Conservation (phyloP, 2,329 filamentous ascomycete species). For the Domatiomyces catenatus region DNA sequence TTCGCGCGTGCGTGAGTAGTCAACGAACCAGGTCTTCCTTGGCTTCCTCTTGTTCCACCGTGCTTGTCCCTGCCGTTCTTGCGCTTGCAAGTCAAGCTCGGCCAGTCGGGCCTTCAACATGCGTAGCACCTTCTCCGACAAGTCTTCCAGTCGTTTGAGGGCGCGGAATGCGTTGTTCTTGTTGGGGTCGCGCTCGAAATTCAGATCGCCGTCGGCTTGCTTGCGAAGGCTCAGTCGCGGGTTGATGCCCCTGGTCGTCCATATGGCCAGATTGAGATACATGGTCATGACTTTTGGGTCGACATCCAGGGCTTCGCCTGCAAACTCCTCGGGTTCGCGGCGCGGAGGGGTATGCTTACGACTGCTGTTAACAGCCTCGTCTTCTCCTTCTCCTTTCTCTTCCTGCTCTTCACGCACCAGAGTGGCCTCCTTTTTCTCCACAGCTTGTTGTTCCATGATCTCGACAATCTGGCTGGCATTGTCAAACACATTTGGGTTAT, state of each 20-base stretch:
- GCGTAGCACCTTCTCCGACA: slow-evolving; percentile 7
- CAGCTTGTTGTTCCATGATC: slow-evolving; percentile 36
- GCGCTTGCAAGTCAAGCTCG: slow-evolving; percentile 9
- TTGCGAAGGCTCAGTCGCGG: slow-evolving; percentile 6
- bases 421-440: slow-evolving; percentile 1
- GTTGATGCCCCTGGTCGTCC: slow-evolving; percentile 13
- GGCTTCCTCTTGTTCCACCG: slow-evolving; percentile 3
- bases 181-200: slow-evolving; percentile 13
- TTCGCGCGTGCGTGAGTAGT: slow-evolving; percentile 5
- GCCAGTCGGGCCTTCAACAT: slow-evolving; percentile 11
- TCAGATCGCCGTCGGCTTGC: slow-evolving; percentile 10
- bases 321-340: not conserved
- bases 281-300: slow-evolving; percentile 13
- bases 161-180: slow-evolving; percentile 14
- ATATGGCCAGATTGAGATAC: slow-evolving; percentile 15
- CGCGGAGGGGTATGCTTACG: not conserved
- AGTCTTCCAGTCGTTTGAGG: slow-evolving; percentile 7
- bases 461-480: slow-evolving; percentile 51
- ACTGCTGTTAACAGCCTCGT: not conserved
- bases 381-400: not conserved
- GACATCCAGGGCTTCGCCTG: slow-evolving; percentile 7
- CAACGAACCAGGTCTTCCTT: slow-evolving; percentile 1
- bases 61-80: no score
- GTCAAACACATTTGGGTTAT: slow-evolving; percentile 53
- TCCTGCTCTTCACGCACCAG: slow-evolving; percentile 1